These are phyloP conservation scores for Trifolium subterraneum DNA, from an alignment of 306 rosid genomes.

Conservation along the genomic window DNA sequence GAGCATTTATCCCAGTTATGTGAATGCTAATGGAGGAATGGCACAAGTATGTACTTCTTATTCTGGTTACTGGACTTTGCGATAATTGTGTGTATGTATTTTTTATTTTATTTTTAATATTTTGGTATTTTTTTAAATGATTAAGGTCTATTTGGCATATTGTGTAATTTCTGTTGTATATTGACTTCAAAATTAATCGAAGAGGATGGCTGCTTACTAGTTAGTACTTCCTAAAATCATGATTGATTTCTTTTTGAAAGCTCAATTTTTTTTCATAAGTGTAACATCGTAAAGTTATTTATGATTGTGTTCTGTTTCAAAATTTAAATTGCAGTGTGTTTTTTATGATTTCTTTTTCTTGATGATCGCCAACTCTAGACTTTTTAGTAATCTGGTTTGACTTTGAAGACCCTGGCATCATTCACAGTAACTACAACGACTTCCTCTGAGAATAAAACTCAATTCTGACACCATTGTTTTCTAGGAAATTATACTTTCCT, in stretches of 20 bases:
- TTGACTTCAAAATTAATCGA: not conserved
- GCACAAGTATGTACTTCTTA: constrained; percentile 4
- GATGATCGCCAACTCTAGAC: not conserved
- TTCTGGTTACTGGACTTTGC: not conserved
- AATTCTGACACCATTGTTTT: constrained; percentile 2
- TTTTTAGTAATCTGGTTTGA: not conserved
- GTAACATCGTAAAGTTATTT: not conserved
- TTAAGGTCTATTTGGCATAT: not conserved
- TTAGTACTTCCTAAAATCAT: not conserved
- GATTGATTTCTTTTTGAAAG: not conserved
- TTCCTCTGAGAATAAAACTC: too few species aligned
- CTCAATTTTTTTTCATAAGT: not conserved
- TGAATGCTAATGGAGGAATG: constrained; percentile 18
- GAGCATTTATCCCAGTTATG: constrained; percentile 7
- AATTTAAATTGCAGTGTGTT: not conserved
- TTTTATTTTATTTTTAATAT: not conserved
- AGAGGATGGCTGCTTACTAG: not conserved
- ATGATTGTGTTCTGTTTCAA: not conserved
- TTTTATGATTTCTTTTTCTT: too few species aligned
- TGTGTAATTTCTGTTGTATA: not conserved
- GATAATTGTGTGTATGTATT: constrained; percentile 5
- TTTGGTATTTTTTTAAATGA: not conserved
- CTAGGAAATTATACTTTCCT: not conserved
- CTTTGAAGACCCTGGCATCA: not conserved
- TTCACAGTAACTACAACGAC: not conserved